These are phyloP conservation scores for Dichotomopilus funicola DNA, from an alignment of 2,329 filamentous ascomycete genomes.

Conservation along the genomic window DNA sequence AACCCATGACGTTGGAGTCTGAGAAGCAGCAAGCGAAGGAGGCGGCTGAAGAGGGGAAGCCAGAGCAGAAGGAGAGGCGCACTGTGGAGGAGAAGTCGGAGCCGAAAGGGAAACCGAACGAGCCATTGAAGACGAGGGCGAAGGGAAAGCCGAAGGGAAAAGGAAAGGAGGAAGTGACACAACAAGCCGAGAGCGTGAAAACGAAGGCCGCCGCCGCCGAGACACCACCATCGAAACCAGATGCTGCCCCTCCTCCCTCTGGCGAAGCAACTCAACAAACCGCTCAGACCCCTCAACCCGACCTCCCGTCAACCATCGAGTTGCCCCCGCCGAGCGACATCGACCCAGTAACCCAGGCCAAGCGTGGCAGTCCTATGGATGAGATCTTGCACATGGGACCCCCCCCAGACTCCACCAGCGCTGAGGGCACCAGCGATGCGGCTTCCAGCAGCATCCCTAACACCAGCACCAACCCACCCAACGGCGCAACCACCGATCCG, in stretches of 20 bases:
- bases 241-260: neutral
- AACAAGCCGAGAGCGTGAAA: neutral
- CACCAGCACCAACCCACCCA: neutral
- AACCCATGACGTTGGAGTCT: conserved; percentile 36
- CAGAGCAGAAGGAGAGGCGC: neutral
- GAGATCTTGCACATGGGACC: conserved; percentile 39
- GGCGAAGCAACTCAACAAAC: neutral
- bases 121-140: neutral
- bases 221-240: neutral
- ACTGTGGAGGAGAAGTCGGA: neutral
- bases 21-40: neutral
- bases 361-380: conserved; percentile 44
- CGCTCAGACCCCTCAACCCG: conserved; percentile 13
- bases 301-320: conserved; percentile 21
- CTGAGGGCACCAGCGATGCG: neutral
- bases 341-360: conserved; percentile 21
- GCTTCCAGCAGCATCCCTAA: neutral
- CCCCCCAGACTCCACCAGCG: conserved; percentile 19
- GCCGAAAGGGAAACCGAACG: neutral
- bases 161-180: neutral
- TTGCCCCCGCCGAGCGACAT: conserved; percentile 20
- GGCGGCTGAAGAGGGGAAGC: neutral
- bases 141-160: conserved; percentile 1
- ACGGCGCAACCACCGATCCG: neutral
- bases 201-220: neutral